Evolutionary conservation across 495 filamentous ascomycete species (phyloP), one percentile per base, ranked within the genome.

Genomic region (Xylaria venustula): DNA sequence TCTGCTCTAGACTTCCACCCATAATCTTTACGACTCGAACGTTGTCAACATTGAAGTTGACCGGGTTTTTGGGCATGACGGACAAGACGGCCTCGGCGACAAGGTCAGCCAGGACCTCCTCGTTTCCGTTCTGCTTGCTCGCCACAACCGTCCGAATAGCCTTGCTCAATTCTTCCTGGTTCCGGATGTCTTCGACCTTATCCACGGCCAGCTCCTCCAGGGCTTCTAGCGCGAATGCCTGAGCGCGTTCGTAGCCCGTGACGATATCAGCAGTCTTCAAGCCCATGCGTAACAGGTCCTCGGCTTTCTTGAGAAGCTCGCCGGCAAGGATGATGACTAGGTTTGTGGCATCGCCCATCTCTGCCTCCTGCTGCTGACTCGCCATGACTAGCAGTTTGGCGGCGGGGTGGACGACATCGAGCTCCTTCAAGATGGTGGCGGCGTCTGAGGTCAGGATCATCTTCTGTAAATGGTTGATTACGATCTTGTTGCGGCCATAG

Each of bases 381-480:
- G 95, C 92, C 95, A 99, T 98, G 56, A 99, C 95, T n/a, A 98
- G 79, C 52, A 99, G 80, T 77, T 99, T 99, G 11, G 95, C 95
- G 41, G 95, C 95, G 58, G 95, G 95, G 77, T 99, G 95, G 30
- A 99, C 93, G 46, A 99, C 95, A 71, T 99, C 95, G 72, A 99
- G 84, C 75, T 99, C 95, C 68, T 92, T 89, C 55, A 99, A 82
- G 64, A 99, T 99, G 25, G 94, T 97, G 63, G 95, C 95, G 40
- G 95, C 95, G 73, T 99, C 95, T 46, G 92, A 97, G 60, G 95
- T 99, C 60, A 99, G 83, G 63, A 97, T 93, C 94, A 98, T 97
- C 83, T 99, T 99, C 78, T 97, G 92, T 60, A 99, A 83, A 80
- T 99, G 95, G 79, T 98, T 99, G 83, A 99, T 97, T 80, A 99